Conservation (phyloP, 2,329 filamentous ascomycete species). For the Cladosporium sphaerospermum region DNA sequence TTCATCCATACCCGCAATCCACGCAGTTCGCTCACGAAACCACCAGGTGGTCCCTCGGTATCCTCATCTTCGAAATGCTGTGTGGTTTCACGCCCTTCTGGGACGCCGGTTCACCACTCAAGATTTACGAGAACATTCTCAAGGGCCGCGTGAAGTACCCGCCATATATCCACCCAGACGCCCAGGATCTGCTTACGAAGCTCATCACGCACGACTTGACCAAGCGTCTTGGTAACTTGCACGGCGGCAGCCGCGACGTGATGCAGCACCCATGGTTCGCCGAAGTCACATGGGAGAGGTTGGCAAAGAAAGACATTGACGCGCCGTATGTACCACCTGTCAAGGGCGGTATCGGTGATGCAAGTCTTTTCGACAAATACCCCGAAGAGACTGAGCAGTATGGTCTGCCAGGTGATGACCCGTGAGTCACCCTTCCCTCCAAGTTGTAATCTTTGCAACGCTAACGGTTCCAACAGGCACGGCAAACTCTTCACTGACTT, state of each 20-base stretch:
- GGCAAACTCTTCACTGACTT: slow-evolving; percentile 73
- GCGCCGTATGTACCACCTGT: slow-evolving; percentile 96
- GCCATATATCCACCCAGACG: slow-evolving; percentile 88
- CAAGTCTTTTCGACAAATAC: slow-evolving; percentile 96
- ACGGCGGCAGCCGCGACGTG: slow-evolving; percentile 83
- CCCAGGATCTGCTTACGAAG: slow-evolving; percentile 83
- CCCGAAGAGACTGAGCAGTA: slow-evolving; percentile 95
- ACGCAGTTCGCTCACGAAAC: slow-evolving; percentile 7
- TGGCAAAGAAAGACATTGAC: slow-evolving; percentile 94
- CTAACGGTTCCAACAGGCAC: slow-evolving; percentile 45
- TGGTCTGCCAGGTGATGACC: slow-evolving; percentile 69
- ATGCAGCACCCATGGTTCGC: slow-evolving; percentile 96
- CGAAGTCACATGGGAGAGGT: slow-evolving; percentile 94
- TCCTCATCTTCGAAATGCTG: slow-evolving; percentile 98
- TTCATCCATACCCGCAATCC: neutral
- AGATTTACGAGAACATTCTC: slow-evolving; percentile 99
- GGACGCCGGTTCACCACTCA: slow-evolving; percentile 96
- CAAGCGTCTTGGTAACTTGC: slow-evolving; percentile 89
- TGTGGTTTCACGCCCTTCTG: slow-evolving; percentile 99
- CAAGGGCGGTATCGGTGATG: slow-evolving; percentile 86
- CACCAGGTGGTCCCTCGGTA: slow-evolving; percentile 90
- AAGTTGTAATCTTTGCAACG: neutral
- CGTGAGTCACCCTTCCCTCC: slow-evolving; percentile 58
- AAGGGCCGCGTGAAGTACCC: slow-evolving; percentile 95
- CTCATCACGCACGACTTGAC: slow-evolving; percentile 93